Evolutionary conservation across 441 rosid genomes (phyloP).

Genomic region (Flueggea neowawraea): DNA sequence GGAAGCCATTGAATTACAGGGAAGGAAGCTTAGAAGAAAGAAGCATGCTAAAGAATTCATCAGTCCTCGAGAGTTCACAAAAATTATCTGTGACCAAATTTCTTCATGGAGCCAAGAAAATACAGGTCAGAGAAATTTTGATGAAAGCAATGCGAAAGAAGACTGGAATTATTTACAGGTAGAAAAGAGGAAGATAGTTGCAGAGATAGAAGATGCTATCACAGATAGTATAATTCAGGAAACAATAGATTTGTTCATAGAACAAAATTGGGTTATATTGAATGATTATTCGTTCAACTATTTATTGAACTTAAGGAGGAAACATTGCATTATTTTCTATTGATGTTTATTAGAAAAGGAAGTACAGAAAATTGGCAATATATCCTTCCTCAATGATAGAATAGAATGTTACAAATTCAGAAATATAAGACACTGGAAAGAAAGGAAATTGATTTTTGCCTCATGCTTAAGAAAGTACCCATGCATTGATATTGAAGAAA

Average conservation of each 20-base stretch:
- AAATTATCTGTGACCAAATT: conserved; percentile 10
- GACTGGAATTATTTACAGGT: conserved; percentile 18
- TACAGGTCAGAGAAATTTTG: conserved; percentile 7
- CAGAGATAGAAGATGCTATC: conserved; percentile 26
- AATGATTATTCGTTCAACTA: background rate
- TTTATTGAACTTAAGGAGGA: too few species aligned
- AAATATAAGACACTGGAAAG: too few species aligned
- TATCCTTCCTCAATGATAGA: too few species aligned
- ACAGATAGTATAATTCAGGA: conserved; percentile 21
- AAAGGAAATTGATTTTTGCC: too few species aligned
- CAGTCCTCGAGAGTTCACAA: conserved; percentile 17
- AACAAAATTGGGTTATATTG: background rate
- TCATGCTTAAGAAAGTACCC: too few species aligned
- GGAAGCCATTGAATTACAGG: conserved; percentile 5
- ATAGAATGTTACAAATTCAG: too few species aligned
- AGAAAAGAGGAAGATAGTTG: conserved; percentile 18
- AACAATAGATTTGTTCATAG: conserved; percentile 11
- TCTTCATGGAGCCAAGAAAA: conserved; percentile 17
- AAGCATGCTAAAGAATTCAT: conserved; percentile 13
- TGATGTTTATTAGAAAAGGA: too few species aligned
- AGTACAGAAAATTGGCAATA: too few species aligned
- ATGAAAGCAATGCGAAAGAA: conserved; percentile 13
- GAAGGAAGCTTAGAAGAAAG: background rate
- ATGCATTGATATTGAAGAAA: too few species aligned
- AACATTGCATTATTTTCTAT: too few species aligned